These are phyloP conservation scores for Schwanniomyces polymorphus DNA, from an alignment of 805 yeast genomes.

Conservation along the genomic window DNA sequence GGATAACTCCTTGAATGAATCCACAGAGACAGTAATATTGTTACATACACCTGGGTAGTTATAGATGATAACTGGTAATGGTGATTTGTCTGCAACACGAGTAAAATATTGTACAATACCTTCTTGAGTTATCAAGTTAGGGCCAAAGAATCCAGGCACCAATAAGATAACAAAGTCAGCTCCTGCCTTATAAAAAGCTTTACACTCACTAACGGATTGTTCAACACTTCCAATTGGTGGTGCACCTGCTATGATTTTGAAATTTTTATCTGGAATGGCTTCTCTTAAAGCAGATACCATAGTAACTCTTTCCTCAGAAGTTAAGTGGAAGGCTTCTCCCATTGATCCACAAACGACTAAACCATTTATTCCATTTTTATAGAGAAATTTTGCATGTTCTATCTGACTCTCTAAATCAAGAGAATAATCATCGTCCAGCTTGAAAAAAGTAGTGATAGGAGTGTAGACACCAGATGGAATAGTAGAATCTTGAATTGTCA, in stretches of 20 bases:
- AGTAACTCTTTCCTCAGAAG: constrained; percentile 25
- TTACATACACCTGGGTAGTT: constrained; percentile 33
- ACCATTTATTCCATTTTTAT: constrained; percentile 27
- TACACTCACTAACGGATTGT: constrained; percentile 18
- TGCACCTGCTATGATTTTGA: constrained; percentile 18
- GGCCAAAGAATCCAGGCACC: constrained; percentile 30
- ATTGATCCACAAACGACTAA: constrained; percentile 39
- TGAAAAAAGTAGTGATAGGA: constrained; percentile 28
- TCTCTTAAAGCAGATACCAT: constrained; percentile 22
- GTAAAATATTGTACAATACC: constrained; percentile 26
- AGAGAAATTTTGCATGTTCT: constrained; percentile 25
- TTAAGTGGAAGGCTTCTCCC: constrained; percentile 39
- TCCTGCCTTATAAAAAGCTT: constrained; percentile 21
- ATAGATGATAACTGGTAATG: constrained; percentile 29
- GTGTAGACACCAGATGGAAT: constrained; percentile 24
- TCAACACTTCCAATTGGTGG: not conserved
- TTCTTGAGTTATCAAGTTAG: constrained; percentile 17
- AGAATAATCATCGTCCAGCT: constrained; percentile 18
- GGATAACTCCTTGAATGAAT: constrained; percentile 18
- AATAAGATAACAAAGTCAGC: constrained; percentile 27
- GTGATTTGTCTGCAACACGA: constrained; percentile 24
- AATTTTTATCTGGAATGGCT: constrained; percentile 26
- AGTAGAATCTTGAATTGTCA: not conserved
- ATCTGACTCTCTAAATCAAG: constrained; percentile 29
- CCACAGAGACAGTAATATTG: constrained; percentile 17